Evolutionary conservation across 345 rosid genomes (phyloP).

Genomic region (Sisymbrium altissimum): DNA sequence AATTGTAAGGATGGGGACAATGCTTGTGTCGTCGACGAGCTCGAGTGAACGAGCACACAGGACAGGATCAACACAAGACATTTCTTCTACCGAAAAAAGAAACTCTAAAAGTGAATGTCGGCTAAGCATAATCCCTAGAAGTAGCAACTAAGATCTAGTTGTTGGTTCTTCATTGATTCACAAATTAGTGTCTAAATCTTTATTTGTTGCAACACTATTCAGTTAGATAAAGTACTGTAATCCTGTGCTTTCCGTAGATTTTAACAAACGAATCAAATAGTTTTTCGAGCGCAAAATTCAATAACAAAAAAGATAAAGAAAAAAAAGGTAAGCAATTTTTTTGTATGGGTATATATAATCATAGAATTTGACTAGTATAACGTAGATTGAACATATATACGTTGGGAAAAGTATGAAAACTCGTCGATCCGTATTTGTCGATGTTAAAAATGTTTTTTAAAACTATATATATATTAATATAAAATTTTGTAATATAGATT

Average conservation of each 20-base stretch:
- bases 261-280: too few species aligned
- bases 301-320: too few species aligned
- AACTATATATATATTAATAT: background rate
- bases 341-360: background rate
- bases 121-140: background rate
- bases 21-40: background rate
- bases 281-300: too few species aligned
- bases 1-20: background rate
- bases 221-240: background rate
- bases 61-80: background rate
- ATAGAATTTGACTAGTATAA: background rate
- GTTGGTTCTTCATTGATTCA: background rate
- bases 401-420: background rate
- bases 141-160: background rate
- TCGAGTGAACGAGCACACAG: background rate
- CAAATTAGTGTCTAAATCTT: background rate
- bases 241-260: background rate
- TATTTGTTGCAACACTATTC: background rate
- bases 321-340: background rate
- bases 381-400: background rate
- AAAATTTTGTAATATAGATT: constrained; percentile 6
- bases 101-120: background rate
- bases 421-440: background rate
- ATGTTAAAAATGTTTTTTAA: background rate
- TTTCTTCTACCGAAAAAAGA: background rate